phyloP scores from a whole-genome alignment of 208 protist species.

The Leishmania tarentolae region DNA sequence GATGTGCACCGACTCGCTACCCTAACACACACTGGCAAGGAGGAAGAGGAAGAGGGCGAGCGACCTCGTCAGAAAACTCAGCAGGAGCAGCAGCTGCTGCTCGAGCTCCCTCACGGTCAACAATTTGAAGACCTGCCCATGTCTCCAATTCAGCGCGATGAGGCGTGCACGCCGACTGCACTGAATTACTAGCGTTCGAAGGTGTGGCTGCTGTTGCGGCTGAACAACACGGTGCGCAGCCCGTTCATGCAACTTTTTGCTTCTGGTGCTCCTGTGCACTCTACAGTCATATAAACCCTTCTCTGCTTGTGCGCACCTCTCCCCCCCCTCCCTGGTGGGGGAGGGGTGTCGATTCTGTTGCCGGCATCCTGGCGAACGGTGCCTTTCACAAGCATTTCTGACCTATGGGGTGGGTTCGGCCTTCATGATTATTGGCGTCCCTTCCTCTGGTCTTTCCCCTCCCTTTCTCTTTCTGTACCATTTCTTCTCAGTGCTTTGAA shows the following conservation, averaged over 20 bases:
- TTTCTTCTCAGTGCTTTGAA: background rate
- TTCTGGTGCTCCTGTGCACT: slow-evolving; percentile 1
- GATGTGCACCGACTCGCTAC: slow-evolving; percentile 14
- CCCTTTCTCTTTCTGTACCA: background rate
- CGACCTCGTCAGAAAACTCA: background rate
- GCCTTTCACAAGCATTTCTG: background rate
- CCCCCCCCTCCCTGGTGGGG: background rate
- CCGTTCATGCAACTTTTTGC: background rate
- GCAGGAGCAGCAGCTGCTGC: slow-evolving; percentile 1
- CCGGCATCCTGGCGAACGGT: too few relatives aligned
- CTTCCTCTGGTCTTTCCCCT: background rate
- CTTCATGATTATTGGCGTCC: too few relatives aligned
- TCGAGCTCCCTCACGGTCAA: slow-evolving; percentile 1
- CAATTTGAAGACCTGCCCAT: slow-evolving; percentile 14
- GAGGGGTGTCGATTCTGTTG: background rate
- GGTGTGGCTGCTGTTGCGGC: background rate
- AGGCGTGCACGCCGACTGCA: slow-evolving; percentile 41
- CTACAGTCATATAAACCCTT: background rate
- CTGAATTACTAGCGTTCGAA: slow-evolving; percentile 16
- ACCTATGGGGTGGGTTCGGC: background rate
- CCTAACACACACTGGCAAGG: background rate
- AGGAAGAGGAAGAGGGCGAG: slow-evolving; percentile 14
- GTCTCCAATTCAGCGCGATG: slow-evolving; percentile 21
- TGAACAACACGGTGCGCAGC: background rate
- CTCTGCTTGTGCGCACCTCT: background rate